A percentile compares a stretch with the other conserved stretches of the same genome.
Evolutionary conservation across 2,329 filamentous ascomycete species (phyloP).

Genomic region (Neurospora sp.): DNA sequence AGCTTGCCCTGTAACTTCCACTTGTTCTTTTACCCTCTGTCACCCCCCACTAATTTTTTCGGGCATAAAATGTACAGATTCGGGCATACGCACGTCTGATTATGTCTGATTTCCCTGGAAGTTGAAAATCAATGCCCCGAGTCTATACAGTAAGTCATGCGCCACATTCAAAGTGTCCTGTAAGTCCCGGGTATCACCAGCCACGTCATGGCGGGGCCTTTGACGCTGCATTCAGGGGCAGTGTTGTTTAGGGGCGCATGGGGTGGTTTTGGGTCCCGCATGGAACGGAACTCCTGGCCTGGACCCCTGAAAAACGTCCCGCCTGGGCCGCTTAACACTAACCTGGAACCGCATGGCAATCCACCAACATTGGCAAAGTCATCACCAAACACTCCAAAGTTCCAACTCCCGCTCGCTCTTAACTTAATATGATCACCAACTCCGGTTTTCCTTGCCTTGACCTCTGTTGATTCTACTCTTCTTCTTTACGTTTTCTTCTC

Average conservation of each 20-base stretch:
- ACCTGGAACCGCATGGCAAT: background rate
- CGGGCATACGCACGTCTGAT: too few relatives aligned
- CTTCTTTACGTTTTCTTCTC: background rate
- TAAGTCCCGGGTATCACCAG: background rate
- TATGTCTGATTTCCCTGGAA: too few relatives aligned
- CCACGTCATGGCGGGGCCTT: background rate
- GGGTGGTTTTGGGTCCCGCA: background rate
- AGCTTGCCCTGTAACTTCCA: too few relatives aligned
- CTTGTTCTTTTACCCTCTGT: too few relatives aligned
- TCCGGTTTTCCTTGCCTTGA: background rate
- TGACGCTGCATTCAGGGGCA: background rate
- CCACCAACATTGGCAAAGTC: background rate
- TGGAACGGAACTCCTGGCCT: background rate
- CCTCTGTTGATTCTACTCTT: background rate
- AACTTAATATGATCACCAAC: background rate
- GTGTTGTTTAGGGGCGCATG: background rate
- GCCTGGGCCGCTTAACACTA: background rate
- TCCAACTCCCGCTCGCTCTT: background rate
- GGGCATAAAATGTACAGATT: too few relatives aligned
- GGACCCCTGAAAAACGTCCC: background rate
- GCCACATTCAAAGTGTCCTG: background rate
- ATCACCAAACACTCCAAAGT: background rate
- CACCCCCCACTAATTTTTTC: too few relatives aligned
- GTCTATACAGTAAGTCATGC: background rate
- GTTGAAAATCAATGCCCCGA: too few relatives aligned